phyloP scores from a whole-genome alignment of 768 basidiomycete genomes.

The Pisolithus tinctorius region DNA sequence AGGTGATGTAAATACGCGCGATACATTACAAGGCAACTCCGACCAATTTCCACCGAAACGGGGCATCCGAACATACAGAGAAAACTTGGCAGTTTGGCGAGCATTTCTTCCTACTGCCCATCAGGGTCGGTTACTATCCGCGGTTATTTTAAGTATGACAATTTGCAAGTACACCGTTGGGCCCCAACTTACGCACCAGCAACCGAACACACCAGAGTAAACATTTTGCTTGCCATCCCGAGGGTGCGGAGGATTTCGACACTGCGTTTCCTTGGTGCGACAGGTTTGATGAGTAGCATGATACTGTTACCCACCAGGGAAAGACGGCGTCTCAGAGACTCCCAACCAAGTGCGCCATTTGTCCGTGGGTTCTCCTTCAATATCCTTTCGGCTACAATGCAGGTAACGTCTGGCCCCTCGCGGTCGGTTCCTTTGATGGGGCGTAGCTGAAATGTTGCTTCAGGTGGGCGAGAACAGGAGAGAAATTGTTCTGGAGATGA shows the following conservation, averaged over 20 bases:
- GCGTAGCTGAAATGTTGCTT: constrained; percentile 69
- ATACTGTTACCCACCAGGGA: constrained; percentile 62
- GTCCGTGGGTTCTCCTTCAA: constrained; percentile 53
- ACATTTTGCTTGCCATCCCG: constrained; percentile 61
- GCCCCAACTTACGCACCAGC: constrained; percentile 82
- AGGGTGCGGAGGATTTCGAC: constrained; percentile 81
- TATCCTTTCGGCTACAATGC: constrained; percentile 54
- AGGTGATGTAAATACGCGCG: neutral
- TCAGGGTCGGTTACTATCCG: constrained; percentile 67
- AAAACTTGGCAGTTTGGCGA: constrained; percentile 77
- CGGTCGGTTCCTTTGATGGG: constrained; percentile 92
- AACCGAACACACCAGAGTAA: constrained; percentile 93
- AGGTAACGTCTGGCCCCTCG: constrained; percentile 58
- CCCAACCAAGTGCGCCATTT: constrained; percentile 59
- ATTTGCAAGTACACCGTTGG: constrained; percentile 44
- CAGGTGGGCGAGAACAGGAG: constrained; percentile 63
- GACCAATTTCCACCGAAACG: constrained; percentile 16
- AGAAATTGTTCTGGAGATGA: constrained; percentile 93
- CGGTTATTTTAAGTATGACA: constrained; percentile 51
- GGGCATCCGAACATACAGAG: constrained; percentile 52
- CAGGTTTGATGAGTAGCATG: constrained; percentile 30
- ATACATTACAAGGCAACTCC: neutral
- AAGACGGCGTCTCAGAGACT: constrained; percentile 69
- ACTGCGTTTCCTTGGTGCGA: constrained; percentile 91
- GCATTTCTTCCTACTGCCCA: constrained; percentile 93